Conservation (phyloP, 1,139 yeast genomes). For the Geotrichum klebahnii region DNA sequence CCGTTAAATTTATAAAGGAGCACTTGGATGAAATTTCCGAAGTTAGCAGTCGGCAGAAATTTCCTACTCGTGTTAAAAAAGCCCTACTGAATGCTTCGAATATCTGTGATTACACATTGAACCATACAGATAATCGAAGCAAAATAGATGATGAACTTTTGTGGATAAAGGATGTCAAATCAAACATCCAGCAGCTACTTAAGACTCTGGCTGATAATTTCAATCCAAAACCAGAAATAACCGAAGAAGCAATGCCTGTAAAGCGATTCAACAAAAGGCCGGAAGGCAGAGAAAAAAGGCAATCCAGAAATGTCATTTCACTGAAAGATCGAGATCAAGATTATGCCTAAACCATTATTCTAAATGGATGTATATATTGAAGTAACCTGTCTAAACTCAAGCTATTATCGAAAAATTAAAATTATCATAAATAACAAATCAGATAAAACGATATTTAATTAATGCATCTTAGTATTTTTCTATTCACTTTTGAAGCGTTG, state of each 20-base stretch:
- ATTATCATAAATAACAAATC: too few relatives aligned
- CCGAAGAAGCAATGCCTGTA: background rate
- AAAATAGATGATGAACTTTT: background rate
- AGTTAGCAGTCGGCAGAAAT: slow-evolving; percentile 2
- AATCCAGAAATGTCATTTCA: background rate
- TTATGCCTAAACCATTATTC: too few relatives aligned
- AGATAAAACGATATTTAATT: too few relatives aligned
- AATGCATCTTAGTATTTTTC: too few relatives aligned
- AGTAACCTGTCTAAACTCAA: too few relatives aligned
- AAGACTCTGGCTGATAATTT: slow-evolving; percentile 1
- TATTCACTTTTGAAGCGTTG: too few relatives aligned
- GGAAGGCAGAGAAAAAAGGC: background rate
- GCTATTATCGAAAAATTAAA: too few relatives aligned
- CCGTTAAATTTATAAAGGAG: slow-evolving; percentile 10
- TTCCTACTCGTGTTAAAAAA: slow-evolving; percentile 9
- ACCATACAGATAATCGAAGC: slow-evolving; percentile 3
- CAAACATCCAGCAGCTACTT: background rate
- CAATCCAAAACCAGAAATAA: background rate
- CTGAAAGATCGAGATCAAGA: background rate
- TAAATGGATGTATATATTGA: too few relatives aligned
- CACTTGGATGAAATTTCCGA: slow-evolving; percentile 11
- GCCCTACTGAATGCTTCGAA: slow-evolving; percentile 6
- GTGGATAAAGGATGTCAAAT: slow-evolving; percentile 9
- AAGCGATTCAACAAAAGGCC: background rate
- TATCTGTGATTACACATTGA: slow-evolving; percentile 13